A percentile compares a stretch with the other conserved stretches of the same genome.
Evolutionary conservation across 1,139 yeast genomes (phyloP).

Genomic region (Hemisphaericaspora xylanilytica): DNA sequence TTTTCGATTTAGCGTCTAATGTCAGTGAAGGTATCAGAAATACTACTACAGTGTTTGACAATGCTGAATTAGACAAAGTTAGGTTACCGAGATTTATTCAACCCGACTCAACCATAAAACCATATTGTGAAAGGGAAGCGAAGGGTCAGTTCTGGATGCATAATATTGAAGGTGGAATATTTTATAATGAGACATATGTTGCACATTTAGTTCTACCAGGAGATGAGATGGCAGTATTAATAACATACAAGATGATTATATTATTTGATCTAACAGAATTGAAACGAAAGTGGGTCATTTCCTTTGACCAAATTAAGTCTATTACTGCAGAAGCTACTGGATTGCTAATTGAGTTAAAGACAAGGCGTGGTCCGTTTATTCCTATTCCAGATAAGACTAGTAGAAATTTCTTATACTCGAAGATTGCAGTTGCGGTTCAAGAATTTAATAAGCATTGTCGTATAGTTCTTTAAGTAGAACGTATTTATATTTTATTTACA

Average conservation of each 20-base stretch:
- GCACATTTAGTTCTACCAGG: constrained; percentile 86
- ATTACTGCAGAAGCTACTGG: constrained; percentile 83
- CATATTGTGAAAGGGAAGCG: constrained; percentile 80
- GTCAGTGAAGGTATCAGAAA: constrained; percentile 92
- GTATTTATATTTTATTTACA: too few species aligned
- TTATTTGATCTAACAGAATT: constrained; percentile 65
- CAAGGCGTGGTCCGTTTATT: constrained; percentile 66
- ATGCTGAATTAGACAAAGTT: constrained; percentile 73
- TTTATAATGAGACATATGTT: constrained; percentile 67
- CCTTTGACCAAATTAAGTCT: constrained; percentile 58
- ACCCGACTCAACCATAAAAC: constrained; percentile 65
- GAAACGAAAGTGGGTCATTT: constrained; percentile 63
- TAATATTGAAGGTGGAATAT: constrained; percentile 76
- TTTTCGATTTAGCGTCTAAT: constrained; percentile 89
- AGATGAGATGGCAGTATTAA: constrained; percentile 70
- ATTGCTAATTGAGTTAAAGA: constrained; percentile 61
- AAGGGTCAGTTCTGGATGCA: constrained; percentile 95
- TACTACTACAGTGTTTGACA: constrained; percentile 88
- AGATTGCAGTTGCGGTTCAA: constrained; percentile 76
- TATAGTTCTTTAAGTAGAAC: constrained; percentile 30
- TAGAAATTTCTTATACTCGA: constrained; percentile 65
- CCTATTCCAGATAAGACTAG: constrained; percentile 72
- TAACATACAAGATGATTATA: constrained; percentile 70
- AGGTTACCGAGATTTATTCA: constrained; percentile 78
- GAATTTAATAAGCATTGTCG: constrained; percentile 69